Percentiles rank a stretch among this genome's conserved stretches.
Conservation (phyloP, 2,329 filamentous ascomycete genomes). For the Exophiala phaeomuriformis region DNA sequence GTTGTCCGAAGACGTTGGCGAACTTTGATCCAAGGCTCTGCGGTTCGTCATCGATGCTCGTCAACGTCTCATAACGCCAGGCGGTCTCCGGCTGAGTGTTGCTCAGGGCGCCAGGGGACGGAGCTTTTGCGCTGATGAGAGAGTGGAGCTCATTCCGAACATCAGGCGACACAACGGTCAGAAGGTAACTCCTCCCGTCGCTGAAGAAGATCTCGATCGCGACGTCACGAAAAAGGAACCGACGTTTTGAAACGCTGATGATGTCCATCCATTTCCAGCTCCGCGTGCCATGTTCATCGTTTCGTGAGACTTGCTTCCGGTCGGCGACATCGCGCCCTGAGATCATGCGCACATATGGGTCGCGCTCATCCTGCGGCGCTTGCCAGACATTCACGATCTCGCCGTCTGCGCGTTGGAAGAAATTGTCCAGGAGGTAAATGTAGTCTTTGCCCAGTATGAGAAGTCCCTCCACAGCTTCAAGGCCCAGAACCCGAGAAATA, state of each 20-base stretch:
- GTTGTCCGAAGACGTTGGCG: constrained; percentile 81
- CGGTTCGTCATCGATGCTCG: constrained; percentile 56
- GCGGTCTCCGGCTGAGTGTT: constrained; percentile 75
- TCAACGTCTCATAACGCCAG: constrained; percentile 84
- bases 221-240: constrained; percentile 91
- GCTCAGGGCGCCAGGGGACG: constrained; percentile 50
- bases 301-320: constrained; percentile 41
- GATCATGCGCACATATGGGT: constrained; percentile 92
- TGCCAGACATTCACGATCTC: constrained; percentile 97
- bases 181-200: constrained; percentile 86
- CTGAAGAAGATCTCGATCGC: constrained; percentile 97
- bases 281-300: constrained; percentile 69
- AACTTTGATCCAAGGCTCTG: constrained; percentile 77
- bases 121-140: constrained; percentile 69
- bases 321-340: constrained; percentile 64
- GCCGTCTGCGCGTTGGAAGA: constrained; percentile 88
- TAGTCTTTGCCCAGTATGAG: constrained; percentile 86
- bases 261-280: constrained; percentile 93
- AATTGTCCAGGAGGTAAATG: constrained; percentile 91
- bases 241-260: constrained; percentile 89
- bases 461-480: constrained; percentile 89
- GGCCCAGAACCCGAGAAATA: constrained; percentile 83
- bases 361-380: constrained; percentile 82
- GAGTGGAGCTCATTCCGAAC: constrained; percentile 73
- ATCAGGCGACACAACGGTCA: constrained; percentile 70